Base-by-base conservation (phyloP, 495 filamentous ascomycete species). In the Daldinia decipiens region DNA sequence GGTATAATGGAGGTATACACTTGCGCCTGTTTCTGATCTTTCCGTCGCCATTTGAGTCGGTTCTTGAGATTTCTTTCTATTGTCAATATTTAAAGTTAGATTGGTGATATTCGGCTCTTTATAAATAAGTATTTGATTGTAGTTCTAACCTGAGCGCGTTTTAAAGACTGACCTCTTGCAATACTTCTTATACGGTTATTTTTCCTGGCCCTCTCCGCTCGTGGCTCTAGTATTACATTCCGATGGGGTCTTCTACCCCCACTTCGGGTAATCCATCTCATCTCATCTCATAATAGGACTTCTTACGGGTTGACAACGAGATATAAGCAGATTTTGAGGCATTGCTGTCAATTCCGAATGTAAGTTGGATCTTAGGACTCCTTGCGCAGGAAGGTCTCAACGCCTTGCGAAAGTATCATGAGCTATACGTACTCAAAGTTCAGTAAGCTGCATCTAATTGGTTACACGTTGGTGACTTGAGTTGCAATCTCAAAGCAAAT, bases 191-290 rank as follows among this genome's bases (percentile, higher is more conserved):
- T 21, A 47, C 43, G 17, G 43, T 47, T 47, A 47, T 47, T 47
- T 47, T 9, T 13, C 8, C 2, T 11, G 9, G 8, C 43, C 43
- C 17, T 15, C 19, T 47, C 43, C 43, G 43, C 19, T 24, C 39
- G 39, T 17, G 12, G 39, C 5, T 40, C 7, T 40, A 6, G 5
- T 17, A 17, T 40, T 40, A 15, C 9, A 17, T 17, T 40, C 17
- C 39, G 5, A 15, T 17, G 39, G 39, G 39, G 39, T 17, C 5
- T 40, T 40, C 38, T 17, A 17, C 39, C 43, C 43, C 43, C 17
- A 47, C 43, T 21, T 47, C 43, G 43, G 43, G 43, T 47, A 47
- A 47, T 47, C 39, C 39, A 40, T 40, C 39, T 40, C n/a, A 40
- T 40, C 19, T 47, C 17, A 24, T 24, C 21, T 24, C 17, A 24